Base-by-base conservation (phyloP, 73 alveolate genomes). In the Tetrahymena borealis region DNA sequence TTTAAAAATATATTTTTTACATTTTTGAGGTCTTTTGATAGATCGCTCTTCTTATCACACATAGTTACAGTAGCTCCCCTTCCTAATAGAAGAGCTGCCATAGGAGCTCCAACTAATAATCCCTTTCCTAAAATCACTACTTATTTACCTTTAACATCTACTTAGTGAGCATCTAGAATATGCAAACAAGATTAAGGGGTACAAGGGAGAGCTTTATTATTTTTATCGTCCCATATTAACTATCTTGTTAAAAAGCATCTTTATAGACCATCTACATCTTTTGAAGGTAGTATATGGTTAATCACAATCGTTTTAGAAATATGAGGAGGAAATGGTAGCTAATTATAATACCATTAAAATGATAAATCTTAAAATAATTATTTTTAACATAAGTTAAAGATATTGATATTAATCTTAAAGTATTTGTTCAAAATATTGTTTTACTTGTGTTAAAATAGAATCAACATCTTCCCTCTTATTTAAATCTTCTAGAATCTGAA, bases 281-380 rank as follows among this genome's bases (percentile, higher is more conserved):
- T 97, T 36, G 92, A 94, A 1, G 94, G 94, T 13, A 90, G 35
- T 4, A 97, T 97, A 40, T 39, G 37, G 85, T 91, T 90, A 0
- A 96, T 90, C 0, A 97, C 93, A 32, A 93, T 91, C 24, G 78
- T 41, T 36, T 96, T 95, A 24, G 96, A 78, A 33, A 97, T 94
- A 37, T 97, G 95, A 11, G 91, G 78, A 1, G 99, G 99, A 11
- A 97, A 93, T 32, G 99, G 99, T 15, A 97, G 95, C 95, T 92
- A 92, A 20, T 78, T 78, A 91, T 28, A 33, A 11, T 20, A 91
- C 0, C 9, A 18, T 20, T 13, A 40, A 15, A n/a, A n/a, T n/a
- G n/a, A n/a, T n/a, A n/a, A n/a, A n/a, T n/a, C n/a, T n/a, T n/a
- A n/a, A n/a, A n/a, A n/a, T n/a, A n/a, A n/a, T n/a, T n/a, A n/a